Evolutionary conservation across 495 filamentous ascomycete species (phyloP).

Genomic region (Parathielavia hyrcaniae): DNA sequence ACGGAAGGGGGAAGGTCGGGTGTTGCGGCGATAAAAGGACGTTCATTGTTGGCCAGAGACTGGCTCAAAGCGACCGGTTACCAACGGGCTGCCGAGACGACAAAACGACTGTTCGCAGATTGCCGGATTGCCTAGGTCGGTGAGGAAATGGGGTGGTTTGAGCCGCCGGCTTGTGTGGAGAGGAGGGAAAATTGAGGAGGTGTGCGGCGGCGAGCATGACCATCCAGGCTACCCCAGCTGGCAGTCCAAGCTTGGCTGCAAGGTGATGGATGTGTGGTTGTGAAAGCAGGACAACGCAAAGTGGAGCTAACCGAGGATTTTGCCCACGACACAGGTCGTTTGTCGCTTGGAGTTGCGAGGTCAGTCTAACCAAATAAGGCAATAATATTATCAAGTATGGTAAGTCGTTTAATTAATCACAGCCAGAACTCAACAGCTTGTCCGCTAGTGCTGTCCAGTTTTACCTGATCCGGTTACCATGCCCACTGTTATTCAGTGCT

Average conservation of each 20-base stretch:
- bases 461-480: too few species aligned
- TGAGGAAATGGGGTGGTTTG: slow-evolving; percentile 10
- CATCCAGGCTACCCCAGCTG: slow-evolving; percentile 30
- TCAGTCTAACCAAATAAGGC: neutral
- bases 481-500: too few species aligned
- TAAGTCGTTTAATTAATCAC: too few species aligned
- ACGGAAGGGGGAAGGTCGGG: slow-evolving; percentile 69
- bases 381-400: too few species aligned
- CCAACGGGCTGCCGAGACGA: slow-evolving; percentile 8
- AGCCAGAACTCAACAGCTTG: too few species aligned
- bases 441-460: too few species aligned
- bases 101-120: slow-evolving; percentile 6
- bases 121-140: slow-evolving; percentile 8
- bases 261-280: slow-evolving; percentile 25
- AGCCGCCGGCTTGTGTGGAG: slow-evolving; percentile 23
- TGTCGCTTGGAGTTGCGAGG: neutral
- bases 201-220: slow-evolving; percentile 30
- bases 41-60: slow-evolving; percentile 39
- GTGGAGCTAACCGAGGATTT: slow-evolving; percentile 1
- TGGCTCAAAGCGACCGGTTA: slow-evolving; percentile 5
- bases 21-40: slow-evolving; percentile 50
- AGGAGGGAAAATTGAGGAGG: slow-evolving; percentile 36
- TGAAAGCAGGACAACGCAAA: neutral
- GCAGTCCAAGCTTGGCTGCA: slow-evolving; percentile 23
- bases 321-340: slow-evolving; percentile 8